Conservation (phyloP, 345 rosid genomes). For the Aquilaria yunnanensis region DNA sequence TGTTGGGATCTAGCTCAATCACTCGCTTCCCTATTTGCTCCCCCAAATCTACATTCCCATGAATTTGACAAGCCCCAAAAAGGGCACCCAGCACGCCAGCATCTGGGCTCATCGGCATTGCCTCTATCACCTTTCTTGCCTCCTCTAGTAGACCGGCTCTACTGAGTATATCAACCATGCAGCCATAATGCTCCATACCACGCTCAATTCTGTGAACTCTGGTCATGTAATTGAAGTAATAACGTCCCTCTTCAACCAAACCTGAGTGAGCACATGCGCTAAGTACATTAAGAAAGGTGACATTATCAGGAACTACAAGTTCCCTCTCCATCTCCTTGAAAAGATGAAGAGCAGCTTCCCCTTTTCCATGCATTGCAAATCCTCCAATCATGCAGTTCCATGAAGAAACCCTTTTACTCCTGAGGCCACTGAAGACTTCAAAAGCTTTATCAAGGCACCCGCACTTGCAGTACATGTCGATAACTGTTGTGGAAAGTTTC, state of each 20-base stretch:
- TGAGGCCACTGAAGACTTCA: constrained; percentile 21
- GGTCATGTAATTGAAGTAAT: constrained; percentile 26
- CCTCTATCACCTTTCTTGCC: constrained; percentile 24
- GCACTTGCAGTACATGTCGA: constrained; percentile 49
- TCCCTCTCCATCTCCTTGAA: constrained; percentile 31
- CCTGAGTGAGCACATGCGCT: constrained; percentile 44
- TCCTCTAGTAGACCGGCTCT: constrained; percentile 38
- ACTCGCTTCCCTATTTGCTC: constrained; percentile 33
- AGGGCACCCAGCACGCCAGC: constrained; percentile 32
- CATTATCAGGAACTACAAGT: constrained; percentile 23
- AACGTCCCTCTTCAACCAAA: constrained; percentile 27
- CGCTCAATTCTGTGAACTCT: constrained; percentile 23
- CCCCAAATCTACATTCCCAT: constrained; percentile 27
- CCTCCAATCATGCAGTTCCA: constrained; percentile 49
- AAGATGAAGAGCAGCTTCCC: constrained; percentile 27
- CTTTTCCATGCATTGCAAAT: constrained; percentile 33
- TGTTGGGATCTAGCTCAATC: constrained; percentile 34
- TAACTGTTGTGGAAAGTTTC: constrained; percentile 35
- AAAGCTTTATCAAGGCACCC: constrained; percentile 41
- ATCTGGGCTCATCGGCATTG: constrained; percentile 32
- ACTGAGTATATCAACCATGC: constrained; percentile 43
- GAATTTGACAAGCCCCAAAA: constrained; percentile 37
- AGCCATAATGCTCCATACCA: constrained; percentile 27
- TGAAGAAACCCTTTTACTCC: constrained; percentile 23
- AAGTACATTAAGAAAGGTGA: constrained; percentile 35